These are phyloP conservation scores for Fusarium gaditjirri DNA, from an alignment of 2,329 filamentous ascomycete genomes.

Conservation along the genomic window DNA sequence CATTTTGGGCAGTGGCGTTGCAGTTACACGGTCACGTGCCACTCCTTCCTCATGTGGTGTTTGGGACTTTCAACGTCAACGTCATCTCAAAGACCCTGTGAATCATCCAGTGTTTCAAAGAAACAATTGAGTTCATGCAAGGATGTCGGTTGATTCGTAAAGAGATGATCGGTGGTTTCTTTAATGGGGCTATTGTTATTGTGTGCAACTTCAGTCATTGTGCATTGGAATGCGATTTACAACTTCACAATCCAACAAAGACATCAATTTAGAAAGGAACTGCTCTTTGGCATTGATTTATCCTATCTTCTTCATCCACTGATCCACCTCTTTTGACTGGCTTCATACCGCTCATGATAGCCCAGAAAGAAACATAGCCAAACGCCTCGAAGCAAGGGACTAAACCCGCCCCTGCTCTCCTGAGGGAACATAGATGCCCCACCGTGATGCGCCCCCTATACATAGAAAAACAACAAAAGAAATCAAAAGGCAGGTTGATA, in stretches of 20 bases:
- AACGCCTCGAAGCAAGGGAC: slow-evolving; percentile 43
- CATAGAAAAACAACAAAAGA: slow-evolving; percentile 39
- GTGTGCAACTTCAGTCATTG: not conserved
- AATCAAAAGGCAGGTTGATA: slow-evolving; percentile 37
- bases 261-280: slow-evolving; percentile 24
- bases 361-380: slow-evolving; percentile 36
- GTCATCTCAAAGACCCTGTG: not conserved
- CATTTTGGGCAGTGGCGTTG: not conserved
- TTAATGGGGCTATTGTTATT: not conserved
- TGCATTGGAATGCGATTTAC: not conserved
- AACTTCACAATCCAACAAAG: not conserved
- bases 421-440: slow-evolving; percentile 38
- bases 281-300: slow-evolving; percentile 41
- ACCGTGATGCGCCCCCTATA: slow-evolving; percentile 44
- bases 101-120: not conserved
- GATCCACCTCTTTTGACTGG: slow-evolving; percentile 41
- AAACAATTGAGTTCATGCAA: not conserved
- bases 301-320: slow-evolving; percentile 35
- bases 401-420: slow-evolving; percentile 32
- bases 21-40: slow-evolving; percentile 20
- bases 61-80: not conserved
- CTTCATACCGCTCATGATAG: slow-evolving; percentile 44
- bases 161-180: not conserved
- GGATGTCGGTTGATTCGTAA: not conserved
- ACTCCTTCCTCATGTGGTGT: not conserved